phyloP scores from a whole-genome alignment of 1,284 basidiomycete species.

The Ceratobasidium sp. region DNA sequence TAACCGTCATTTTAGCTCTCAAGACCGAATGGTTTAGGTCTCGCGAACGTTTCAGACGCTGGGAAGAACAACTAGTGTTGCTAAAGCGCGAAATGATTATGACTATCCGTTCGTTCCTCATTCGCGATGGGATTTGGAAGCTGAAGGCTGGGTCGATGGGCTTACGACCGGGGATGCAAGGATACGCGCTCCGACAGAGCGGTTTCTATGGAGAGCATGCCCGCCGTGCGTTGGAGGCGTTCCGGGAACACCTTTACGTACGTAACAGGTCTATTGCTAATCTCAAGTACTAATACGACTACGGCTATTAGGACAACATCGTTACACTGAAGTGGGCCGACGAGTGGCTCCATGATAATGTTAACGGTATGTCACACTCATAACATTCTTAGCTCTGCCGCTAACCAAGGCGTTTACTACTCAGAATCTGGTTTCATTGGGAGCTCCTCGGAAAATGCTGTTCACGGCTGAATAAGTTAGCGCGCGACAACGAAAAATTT shows the following conservation, averaged over 20 bases:
- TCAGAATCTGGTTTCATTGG: no score
- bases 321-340: no score
- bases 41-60: constrained; percentile 17
- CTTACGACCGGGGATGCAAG: neutral
- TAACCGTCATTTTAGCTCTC: neutral
- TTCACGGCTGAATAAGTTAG: no score
- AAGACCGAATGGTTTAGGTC: constrained; percentile 25
- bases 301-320: no score
- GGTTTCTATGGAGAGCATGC: neutral
- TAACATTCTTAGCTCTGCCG: no score
- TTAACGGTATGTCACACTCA: no score
- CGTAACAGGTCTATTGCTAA: neutral
- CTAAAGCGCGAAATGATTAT: constrained; percentile 24
- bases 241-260: neutral
- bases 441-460: no score
- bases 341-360: no score
- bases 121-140: neutral
- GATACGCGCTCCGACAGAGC: neutral
- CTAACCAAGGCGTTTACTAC: no score
- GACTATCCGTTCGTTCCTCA: neutral
- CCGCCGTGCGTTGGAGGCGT: neutral
- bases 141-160: neutral
- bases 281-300: no score
- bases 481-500: no score
- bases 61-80: constrained; percentile 19